Base-by-base conservation (phyloP, 148 eudicot genomes). In the Limonium bicolor region DNA sequence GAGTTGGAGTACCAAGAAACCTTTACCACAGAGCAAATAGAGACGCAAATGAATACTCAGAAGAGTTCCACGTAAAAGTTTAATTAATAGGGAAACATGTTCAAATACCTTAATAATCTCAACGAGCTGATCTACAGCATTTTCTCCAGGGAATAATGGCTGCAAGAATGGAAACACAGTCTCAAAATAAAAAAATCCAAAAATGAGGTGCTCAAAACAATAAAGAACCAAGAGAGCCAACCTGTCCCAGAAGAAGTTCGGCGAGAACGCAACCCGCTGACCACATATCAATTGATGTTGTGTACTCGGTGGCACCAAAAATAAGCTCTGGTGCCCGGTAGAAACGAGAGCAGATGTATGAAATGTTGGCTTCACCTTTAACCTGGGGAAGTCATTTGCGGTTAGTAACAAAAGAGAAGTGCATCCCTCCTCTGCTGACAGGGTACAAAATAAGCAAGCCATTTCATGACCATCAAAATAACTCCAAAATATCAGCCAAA, bases 111-210 rank as follows among this genome's bases (percentile, higher is more conserved):
- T 75, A 46, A 75, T 70, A 37, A 75, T 70, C 51, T 75, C 73
- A 26, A 75, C 81, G 40, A 74, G 81, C 60, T 74, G 81, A 20
- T 54, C 81, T 44, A 74, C 81, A 17, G 70, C 73, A 63, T 67
- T 74, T 60, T 70, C 81, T 37, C 81, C 81, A 36, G 81, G 81
- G 58, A 75, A 75, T 41, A 71, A 51, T 41, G 77, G 82, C 82
- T 67, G 34, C 20, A 26, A 48, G 23, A 52, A 15, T 40, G 17
- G 35, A 20, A 40, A 51, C 16, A 7, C 38, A 35, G 38, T 35
- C 6, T 5, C 16, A 35, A 19, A 35, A 1, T 8, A 6, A 11
- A 12, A 35, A n/a, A 35, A 35, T 8, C 13, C 3, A 19, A 6
- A 35, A 35, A 35, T n/a, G 16, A 13, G 38, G 16, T 5, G 16